Evolutionary conservation across 2,329 filamentous ascomycete genomes (phyloP).

Genomic region (Beauveria pseudobassiana): DNA sequence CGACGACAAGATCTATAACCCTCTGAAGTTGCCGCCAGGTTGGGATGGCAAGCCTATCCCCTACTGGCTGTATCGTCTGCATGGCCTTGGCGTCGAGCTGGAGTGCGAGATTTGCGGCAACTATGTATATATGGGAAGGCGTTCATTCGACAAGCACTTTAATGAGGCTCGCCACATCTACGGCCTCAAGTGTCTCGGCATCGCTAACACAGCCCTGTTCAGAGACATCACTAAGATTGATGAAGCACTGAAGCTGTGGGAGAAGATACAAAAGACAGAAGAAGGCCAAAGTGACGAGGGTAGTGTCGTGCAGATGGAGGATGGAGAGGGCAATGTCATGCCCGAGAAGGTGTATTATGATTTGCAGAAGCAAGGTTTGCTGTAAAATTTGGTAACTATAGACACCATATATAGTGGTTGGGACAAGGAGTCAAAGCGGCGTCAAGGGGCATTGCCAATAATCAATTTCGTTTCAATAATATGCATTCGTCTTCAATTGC

Average conservation of each 20-base stretch:
- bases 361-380: constrained; percentile 81
- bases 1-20: constrained; percentile 92
- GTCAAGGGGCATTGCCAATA: neutral
- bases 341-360: constrained; percentile 97
- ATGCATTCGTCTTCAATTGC: too few relatives aligned
- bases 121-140: constrained; percentile 95
- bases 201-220: constrained; percentile 85
- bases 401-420: constrained; percentile 3
- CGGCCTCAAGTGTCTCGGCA: constrained; percentile 86
- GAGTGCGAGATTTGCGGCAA: constrained; percentile 96
- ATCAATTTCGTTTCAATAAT: neutral
- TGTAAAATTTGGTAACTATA: constrained; percentile 38
- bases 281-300: constrained; percentile 67
- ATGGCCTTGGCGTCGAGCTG: constrained; percentile 91
- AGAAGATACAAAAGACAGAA: constrained; percentile 86
- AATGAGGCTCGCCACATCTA: constrained; percentile 90
- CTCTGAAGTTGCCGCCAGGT: constrained; percentile 85
- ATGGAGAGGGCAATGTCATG: constrained; percentile 96
- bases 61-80: constrained; percentile 96
- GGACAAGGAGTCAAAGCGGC: constrained; percentile 3
- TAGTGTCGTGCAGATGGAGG: constrained; percentile 96
- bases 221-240: constrained; percentile 89
- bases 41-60: constrained; percentile 99
- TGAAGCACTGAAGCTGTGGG: constrained; percentile 82
- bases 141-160: constrained; percentile 98